phyloP scores from a whole-genome alignment of 176 grass and related monocot genomes.

The Phyllostachys edulis region DNA sequence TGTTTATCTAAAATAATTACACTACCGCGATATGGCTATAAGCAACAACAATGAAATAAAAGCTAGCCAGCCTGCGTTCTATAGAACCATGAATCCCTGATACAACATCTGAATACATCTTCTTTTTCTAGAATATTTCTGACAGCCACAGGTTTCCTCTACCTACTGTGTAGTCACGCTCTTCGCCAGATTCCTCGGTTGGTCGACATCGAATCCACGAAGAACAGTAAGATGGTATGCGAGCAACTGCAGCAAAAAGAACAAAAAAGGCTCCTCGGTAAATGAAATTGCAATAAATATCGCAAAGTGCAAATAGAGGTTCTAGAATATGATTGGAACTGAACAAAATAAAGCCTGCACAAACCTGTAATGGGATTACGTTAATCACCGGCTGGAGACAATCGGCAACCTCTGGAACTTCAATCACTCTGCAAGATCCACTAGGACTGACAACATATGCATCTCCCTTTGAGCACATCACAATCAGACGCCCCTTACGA shows the following conservation, averaged over 20 bases:
- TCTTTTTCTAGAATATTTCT: not conserved
- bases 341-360: not conserved
- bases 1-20: not conserved
- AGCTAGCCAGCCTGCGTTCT: not conserved
- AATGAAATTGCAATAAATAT: not conserved
- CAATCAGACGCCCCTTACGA: constrained; percentile 75
- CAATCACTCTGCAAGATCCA: constrained; percentile 66
- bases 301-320: not conserved
- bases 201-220: constrained; percentile 66
- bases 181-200: constrained; percentile 86
- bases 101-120: not conserved
- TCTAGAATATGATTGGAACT: not conserved
- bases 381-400: constrained; percentile 89
- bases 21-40: not conserved
- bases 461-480: constrained; percentile 80
- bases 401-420: constrained; percentile 71
- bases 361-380: constrained; percentile 88
- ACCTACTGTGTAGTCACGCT: constrained; percentile 71
- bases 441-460: constrained; percentile 48
- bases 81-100: not conserved
- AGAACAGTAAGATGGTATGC: constrained; percentile 85
- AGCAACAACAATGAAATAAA: not conserved
- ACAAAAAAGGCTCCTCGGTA: not conserved
- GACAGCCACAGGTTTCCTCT: not conserved
- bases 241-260: constrained; percentile 50